Conservation (phyloP, 805 yeast species). For the Sugiyamaella americana region DNA sequence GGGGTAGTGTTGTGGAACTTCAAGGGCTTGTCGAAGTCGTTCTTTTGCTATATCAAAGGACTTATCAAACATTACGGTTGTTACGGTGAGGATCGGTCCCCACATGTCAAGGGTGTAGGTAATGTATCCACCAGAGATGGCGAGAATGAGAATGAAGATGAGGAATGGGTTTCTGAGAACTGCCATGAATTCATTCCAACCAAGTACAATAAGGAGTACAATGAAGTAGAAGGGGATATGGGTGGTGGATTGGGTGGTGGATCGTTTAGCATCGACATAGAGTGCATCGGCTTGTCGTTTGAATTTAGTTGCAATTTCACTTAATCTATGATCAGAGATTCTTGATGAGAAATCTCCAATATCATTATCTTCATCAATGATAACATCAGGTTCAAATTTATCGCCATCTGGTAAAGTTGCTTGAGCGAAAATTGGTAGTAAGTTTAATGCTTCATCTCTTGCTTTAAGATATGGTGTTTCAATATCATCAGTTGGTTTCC, state of each 20-base stretch:
- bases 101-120: conserved; percentile 66
- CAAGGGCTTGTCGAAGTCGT: conserved; percentile 54
- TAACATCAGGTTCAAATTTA: conserved; percentile 56
- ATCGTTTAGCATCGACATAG: conserved; percentile 82
- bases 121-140: conserved; percentile 57
- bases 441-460: conserved; percentile 46
- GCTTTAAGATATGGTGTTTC: conserved; percentile 60
- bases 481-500: conserved; percentile 69
- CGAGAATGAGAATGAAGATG: conserved; percentile 49
- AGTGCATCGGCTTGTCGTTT: conserved; percentile 71
- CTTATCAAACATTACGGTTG: conserved; percentile 52
- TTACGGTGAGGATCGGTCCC: conserved; percentile 64
- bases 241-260: conserved; percentile 68
- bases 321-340: conserved; percentile 51
- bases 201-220: conserved; percentile 63
- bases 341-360: conserved; percentile 48
- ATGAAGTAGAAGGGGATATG: conserved; percentile 83
- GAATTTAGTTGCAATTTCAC: conserved; percentile 50
- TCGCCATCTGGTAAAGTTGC: conserved; percentile 45
- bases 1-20: conserved; percentile 37
- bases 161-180: conserved; percentile 80
- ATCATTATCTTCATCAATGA: conserved; percentile 31
- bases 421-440: conserved; percentile 53
- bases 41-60: conserved; percentile 51
- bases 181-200: conserved; percentile 95